phyloP scores from a whole-genome alignment of 768 basidiomycete genomes.

The Mycena chlorophos region DNA sequence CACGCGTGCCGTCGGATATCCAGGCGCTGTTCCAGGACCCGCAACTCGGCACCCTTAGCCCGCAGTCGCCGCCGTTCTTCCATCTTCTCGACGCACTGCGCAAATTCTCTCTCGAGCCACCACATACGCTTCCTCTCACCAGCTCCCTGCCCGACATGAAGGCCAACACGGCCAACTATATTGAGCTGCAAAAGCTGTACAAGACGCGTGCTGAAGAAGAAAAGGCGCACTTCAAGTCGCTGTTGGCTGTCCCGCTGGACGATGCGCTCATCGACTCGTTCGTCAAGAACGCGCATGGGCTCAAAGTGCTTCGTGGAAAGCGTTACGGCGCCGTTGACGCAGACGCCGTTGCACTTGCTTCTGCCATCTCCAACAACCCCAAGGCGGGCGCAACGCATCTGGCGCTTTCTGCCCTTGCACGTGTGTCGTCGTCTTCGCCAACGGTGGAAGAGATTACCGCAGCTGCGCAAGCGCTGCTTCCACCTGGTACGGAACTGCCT shows the following conservation, averaged over 20 bases:
- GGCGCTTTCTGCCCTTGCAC: conserved; percentile 63
- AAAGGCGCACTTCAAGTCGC: conserved; percentile 54
- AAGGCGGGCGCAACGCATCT: conserved; percentile 71
- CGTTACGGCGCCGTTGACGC: conserved; percentile 58
- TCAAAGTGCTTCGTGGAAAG: conserved; percentile 65
- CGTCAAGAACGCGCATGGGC: conserved; percentile 76
- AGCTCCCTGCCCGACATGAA: conserved; percentile 95
- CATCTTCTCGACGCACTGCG: conserved; percentile 73
- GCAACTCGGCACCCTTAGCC: conserved; percentile 41
- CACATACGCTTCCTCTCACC: conserved; percentile 76
- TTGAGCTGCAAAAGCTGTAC: conserved; percentile 84
- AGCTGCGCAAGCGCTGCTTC: conserved; percentile 52
- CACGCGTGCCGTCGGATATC: conserved; percentile 67
- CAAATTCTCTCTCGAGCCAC: conserved; percentile 56
- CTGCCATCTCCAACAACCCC: conserved; percentile 41
- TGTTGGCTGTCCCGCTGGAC: conserved; percentile 46
- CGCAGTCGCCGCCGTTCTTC: conserved; percentile 69
- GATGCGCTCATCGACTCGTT: conserved; percentile 65
- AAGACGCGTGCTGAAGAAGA: conserved; percentile 74
- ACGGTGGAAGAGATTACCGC: conserved; percentile 53
- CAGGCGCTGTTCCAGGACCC: conserved; percentile 62
- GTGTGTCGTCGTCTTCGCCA: conserved; percentile 35
- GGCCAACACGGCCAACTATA: conserved; percentile 80
- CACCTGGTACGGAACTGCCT: conserved; percentile 49
- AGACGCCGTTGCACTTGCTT: conserved; percentile 46